Evolutionary conservation across 352 stramenopile species (phyloP), one percentile per base, ranked within the genome.

Genomic region (Pythium pyrilobum): DNA sequence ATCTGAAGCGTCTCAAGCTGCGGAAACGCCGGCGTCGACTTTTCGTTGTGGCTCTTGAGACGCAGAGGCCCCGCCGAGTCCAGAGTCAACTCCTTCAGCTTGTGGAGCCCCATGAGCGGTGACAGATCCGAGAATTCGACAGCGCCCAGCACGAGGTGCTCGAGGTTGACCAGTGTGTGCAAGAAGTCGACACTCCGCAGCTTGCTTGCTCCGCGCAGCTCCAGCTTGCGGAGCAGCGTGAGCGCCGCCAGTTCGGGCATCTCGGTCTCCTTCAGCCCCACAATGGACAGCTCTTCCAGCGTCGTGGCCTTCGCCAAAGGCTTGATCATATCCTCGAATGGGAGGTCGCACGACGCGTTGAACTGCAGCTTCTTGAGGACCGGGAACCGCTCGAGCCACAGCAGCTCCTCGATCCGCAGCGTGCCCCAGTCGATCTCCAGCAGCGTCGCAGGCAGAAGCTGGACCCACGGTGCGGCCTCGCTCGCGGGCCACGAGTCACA

Each of bases 361-460:
- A 62, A 56, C 7, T 32, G 23, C 7, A 62, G 39, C 31, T 18
- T 55, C 16, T 53, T 47, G n/a, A 62, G 45, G n/a, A 28, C 10
- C 2, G 42, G 38, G 25, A 56, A 56, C 29, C 13, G 45, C 2
- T 3, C 9, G 1, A 56, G 6, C 45, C 45, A 56, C 4, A 10
- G 10, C 12, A 61, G n/a, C 8, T 49, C 21, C n/a, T 54, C 37
- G 21, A 53, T 53, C 16, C 3, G 32, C 32, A 54, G 9, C 11
- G 4, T 12, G 11, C 33, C 34, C 15, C 44, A 45, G 34, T 54
- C 36, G 24, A 54, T 8, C 4, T 54, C 34, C 7, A 38, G 10
- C n/a, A 44, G 47, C 13, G 6, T 13, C 16, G 46, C 20, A 2
- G 46, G 34, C 21, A 44, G 8, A 27, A n/a, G 16, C 18, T 7